Conservation (phyloP, 2,329 filamentous ascomycete species). For the Diplodia scrobiculata region DNA sequence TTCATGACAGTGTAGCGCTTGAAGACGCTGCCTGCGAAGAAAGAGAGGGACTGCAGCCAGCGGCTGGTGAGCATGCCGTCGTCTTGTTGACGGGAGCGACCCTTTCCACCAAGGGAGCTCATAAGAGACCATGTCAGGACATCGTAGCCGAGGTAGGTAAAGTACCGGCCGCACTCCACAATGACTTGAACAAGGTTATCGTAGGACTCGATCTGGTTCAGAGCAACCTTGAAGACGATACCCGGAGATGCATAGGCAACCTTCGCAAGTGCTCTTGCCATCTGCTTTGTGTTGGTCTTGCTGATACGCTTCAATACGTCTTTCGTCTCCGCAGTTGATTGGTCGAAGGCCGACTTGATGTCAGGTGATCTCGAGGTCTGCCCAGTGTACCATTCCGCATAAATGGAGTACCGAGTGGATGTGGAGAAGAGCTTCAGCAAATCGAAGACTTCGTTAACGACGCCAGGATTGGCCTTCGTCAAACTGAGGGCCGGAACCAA, state of each 20-base stretch:
- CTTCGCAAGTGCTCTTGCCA: slow-evolving; percentile 87
- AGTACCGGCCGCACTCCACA: slow-evolving; percentile 91
- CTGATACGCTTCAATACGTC: slow-evolving; percentile 87
- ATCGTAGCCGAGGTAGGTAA: slow-evolving; percentile 89
- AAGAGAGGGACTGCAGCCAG: slow-evolving; percentile 87
- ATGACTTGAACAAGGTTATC: slow-evolving; percentile 93
- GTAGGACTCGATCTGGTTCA: slow-evolving; percentile 90
- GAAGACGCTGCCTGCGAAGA: slow-evolving; percentile 90
- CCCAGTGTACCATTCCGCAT: slow-evolving; percentile 88
- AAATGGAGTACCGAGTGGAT: slow-evolving; percentile 79
- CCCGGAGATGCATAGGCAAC: slow-evolving; percentile 89
- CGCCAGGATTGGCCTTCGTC: slow-evolving; percentile 78
- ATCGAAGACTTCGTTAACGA: slow-evolving; percentile 83
- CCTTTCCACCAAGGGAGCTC: slow-evolving; percentile 64
- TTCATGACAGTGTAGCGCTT: slow-evolving; percentile 82
- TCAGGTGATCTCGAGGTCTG: slow-evolving; percentile 74
- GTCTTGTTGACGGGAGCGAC: slow-evolving; percentile 61
- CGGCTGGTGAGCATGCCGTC: slow-evolving; percentile 78
- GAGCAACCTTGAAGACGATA: slow-evolving; percentile 83
- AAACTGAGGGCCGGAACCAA: slow-evolving; percentile 88
- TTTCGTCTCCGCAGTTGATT: slow-evolving; percentile 75
- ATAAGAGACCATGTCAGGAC: slow-evolving; percentile 91
- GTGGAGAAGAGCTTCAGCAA: slow-evolving; percentile 78
- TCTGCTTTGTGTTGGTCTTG: slow-evolving; percentile 79
- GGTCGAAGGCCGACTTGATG: slow-evolving; percentile 75